phyloP scores from a whole-genome alignment of 805 yeast genomes.

The Starmerella apicola region DNA sequence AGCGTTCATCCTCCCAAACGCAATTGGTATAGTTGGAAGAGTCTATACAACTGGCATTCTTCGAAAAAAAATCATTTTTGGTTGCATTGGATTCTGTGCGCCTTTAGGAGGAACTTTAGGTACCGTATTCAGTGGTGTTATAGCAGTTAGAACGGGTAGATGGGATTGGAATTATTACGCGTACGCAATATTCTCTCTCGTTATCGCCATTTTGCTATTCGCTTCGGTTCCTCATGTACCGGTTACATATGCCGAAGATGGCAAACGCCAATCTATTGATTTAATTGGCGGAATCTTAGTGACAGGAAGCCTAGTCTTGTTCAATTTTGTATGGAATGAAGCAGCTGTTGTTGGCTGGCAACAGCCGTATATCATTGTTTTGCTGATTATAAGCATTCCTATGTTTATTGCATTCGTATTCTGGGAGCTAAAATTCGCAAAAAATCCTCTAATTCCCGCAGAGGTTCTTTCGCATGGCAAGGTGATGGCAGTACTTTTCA shows the following conservation, averaged over 20 bases:
- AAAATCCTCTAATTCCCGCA: constrained; percentile 45
- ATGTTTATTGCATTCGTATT: constrained; percentile 36
- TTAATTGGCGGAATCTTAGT: constrained; percentile 46
- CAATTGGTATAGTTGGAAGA: constrained; percentile 44
- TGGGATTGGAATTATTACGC: constrained; percentile 32
- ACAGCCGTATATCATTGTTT: constrained; percentile 39
- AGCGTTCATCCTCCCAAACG: constrained; percentile 48
- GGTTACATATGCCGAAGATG: constrained; percentile 4
- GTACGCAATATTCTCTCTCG: constrained; percentile 29
- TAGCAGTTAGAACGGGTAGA: constrained; percentile 13
- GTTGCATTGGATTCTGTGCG: constrained; percentile 47
- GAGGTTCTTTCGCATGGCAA: constrained; percentile 37
- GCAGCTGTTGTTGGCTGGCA: constrained; percentile 65
- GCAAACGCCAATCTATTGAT: constrained; percentile 34
- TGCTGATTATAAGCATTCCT: constrained; percentile 41
- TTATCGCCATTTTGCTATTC: constrained; percentile 7
- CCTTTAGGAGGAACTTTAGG: constrained; percentile 53
- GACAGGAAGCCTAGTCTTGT: constrained; percentile 44
- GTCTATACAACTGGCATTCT: constrained; percentile 14
- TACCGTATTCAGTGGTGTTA: constrained; percentile 32
- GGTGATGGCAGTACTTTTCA: constrained; percentile 33
- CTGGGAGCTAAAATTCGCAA: constrained; percentile 35
- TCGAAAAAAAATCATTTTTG: constrained; percentile 43
- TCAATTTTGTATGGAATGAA: constrained; percentile 64
- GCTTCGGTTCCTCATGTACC: constrained; percentile 10